Base-by-base conservation (phyloP, 257 asterid species). In the Solanum clarkiae region DNA sequence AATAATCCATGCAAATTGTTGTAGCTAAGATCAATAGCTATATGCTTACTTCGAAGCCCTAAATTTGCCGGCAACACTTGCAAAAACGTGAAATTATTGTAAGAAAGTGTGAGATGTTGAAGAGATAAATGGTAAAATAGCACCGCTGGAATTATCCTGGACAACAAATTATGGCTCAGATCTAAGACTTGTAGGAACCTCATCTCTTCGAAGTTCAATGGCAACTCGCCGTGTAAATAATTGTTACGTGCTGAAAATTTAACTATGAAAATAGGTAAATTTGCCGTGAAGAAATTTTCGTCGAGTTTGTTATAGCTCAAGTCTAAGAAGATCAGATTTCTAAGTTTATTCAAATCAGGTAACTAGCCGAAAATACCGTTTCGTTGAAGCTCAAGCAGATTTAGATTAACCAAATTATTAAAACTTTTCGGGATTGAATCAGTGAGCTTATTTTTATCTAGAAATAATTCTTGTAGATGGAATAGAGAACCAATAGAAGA, bases 71-170 rank as follows among this genome's bases (percentile, higher is more conserved):
- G 85, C 8, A 80, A 83, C 53, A 42, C 32, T 84, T 84, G 85
- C 59, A 84, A 8, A 47, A 69, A 84, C 71, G 57, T 18, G 70
- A 87, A 84, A 2, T 53, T 80, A 42, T 87, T 84, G 83, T 84
- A 51, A 49, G 86, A 80, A 26, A 87, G 71, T 10, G 89, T 84
- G 29, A 87, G 83, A 36, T 87, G 87, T 62, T 87, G 87, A 42
- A 87, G 89, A 22, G 87, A 79, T 24, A 36, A 70, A 49, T 84
- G 89, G n/a, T 36, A 42, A 84, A 87, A 87, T 26, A 87, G 42
- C 26, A 15, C 16, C 44, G 87, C 42, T 22, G 87, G 85, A 4
- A 83, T 17, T 53, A 6, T 42, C 18, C 89, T 85, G 7, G 55
- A 69, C 16, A 86, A 77, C 47, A 57, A 32, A 82, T 86, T 86